Percentiles rank a stretch among this genome's conserved stretches.
These are phyloP conservation scores for Schizosaccharomyces lindneri DNA, from an alignment of 805 yeast genomes.

Conservation along the genomic window DNA sequence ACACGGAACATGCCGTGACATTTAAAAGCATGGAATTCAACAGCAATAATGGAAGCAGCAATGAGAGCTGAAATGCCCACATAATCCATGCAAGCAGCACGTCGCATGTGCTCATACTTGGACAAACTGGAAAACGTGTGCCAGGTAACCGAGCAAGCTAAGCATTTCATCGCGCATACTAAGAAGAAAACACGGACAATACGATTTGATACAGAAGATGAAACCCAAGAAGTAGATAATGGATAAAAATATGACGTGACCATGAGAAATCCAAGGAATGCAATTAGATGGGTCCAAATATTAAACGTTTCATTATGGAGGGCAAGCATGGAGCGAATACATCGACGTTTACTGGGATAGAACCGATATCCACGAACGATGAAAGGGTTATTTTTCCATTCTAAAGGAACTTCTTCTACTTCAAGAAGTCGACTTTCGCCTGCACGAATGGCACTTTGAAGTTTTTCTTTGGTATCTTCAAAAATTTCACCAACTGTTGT, in stretches of 20 bases:
- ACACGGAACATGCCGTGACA: conserved; percentile 26
- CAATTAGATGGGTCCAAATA: conserved; percentile 77
- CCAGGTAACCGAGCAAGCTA: conserved; percentile 63
- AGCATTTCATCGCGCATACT: conserved; percentile 48
- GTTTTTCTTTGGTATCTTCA: conserved; percentile 2
- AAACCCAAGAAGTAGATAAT: conserved; percentile 23
- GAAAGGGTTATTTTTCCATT: conserved; percentile 80
- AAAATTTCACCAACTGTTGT: conserved; percentile 2
- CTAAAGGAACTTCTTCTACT: conserved; percentile 69
- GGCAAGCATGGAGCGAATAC: conserved; percentile 33
- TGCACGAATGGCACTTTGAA: conserved; percentile 5
- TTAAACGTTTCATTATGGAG: conserved; percentile 75
- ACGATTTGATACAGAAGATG: conserved; percentile 18
- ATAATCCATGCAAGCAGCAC: conserved; percentile 82
- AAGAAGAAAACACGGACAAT: conserved; percentile 38
- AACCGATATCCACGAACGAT: conserved; percentile 72
- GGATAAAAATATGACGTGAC: conserved; percentile 43
- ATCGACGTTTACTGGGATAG: conserved; percentile 32
- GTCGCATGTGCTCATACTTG: conserved; percentile 24
- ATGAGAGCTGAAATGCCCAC: conserved; percentile 80
- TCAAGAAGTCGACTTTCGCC: conserved; percentile 26
- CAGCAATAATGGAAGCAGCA: conserved; percentile 66
- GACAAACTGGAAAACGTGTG: conserved; percentile 59
- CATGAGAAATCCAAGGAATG: conserved; percentile 33
- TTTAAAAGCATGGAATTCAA: conserved; percentile 58